A percentile compares a stretch with the other conserved stretches of the same genome.
Evolutionary conservation across 1,284 basidiomycete species (phyloP).

Genomic region (Exobasidium rhododendri): DNA sequence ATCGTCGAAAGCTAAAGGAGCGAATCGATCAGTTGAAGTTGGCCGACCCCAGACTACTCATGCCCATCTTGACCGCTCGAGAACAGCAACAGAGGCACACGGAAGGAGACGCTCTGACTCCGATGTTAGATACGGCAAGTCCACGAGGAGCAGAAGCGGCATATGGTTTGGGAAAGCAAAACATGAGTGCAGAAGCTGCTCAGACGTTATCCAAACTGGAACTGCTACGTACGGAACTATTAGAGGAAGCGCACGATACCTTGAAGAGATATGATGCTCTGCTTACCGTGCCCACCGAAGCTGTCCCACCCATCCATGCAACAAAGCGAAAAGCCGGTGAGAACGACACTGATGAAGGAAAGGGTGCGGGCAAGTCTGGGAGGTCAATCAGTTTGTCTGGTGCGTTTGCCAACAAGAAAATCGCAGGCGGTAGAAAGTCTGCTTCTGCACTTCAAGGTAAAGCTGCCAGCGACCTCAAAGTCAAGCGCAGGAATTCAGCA

Average conservation of each 20-base stretch:
- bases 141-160: slow-evolving; percentile 8
- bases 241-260: slow-evolving; percentile 33
- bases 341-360: background rate
- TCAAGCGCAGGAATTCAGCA: background rate
- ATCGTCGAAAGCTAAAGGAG: slow-evolving; percentile 83
- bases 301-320: background rate
- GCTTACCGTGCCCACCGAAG: slow-evolving; percentile 13
- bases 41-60: slow-evolving; percentile 62
- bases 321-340: slow-evolving; percentile 6
- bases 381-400: slow-evolving; percentile 4
- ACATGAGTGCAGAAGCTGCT: background rate
- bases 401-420: background rate
- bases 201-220: slow-evolving; percentile 23
- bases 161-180: background rate
- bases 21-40: slow-evolving; percentile 76
- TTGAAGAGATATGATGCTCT: slow-evolving; percentile 37
- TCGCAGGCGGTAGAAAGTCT: background rate
- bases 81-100: slow-evolving; percentile 25
- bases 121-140: background rate
- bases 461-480: background rate
- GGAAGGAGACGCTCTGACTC: background rate
- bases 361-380: background rate
- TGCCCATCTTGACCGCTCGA: slow-evolving; percentile 33
- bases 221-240: slow-evolving; percentile 30
- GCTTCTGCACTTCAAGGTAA: background rate